Base-by-base conservation (phyloP, 805 yeast genomes). In the Candida palmyrensis region DNA sequence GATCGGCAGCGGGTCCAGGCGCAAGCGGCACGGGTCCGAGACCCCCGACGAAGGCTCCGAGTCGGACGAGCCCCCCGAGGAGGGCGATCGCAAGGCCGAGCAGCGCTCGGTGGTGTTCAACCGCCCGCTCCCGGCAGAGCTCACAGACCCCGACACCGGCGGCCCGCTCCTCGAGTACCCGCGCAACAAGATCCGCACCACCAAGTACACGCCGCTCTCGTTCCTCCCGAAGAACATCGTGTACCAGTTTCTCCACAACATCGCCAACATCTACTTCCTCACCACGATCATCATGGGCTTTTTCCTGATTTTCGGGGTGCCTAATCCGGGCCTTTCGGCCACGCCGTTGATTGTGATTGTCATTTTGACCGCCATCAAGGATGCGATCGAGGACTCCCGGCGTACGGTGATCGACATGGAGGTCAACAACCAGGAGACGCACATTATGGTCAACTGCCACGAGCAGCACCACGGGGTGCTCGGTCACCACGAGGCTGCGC, bases 121-220 rank as follows among this genome's bases (percentile, higher is more conserved):
- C 50, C 49, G 72, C 47, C 64, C 67, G 2, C 53, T 83, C 18
- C 88, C 92, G 1, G 75, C 69, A 15, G 71, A 72, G 23, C 58
- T 69, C 53, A 31, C 75, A 14, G 80, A 79, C 39, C 77, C 76
- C 3, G 49, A 55, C 71, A 78, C 64, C 2, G 80, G 82, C 10
- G 69, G 73, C 23, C 84, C 90, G 2, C 51, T 48, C 13, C 66
- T 68, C 0, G 53, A 57, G n/a, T 90, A 83, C 51, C 78, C 94
- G 8, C 73, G 96, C 48, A 90, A 90, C 66, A 89, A 92, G 57
- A 86, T 92, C 45, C 77, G 97, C 64, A 88, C 97, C 0, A 87
- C 98, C 2, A 90, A 87, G 62, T 90, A 90, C 58, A 90, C 97
- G 2, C 96, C 97, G 5, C 53, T 92, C 29, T 68, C 87, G 6